phyloP scores from a whole-genome alignment of 768 basidiomycete species.

The Rubroboletus satanas region DNA sequence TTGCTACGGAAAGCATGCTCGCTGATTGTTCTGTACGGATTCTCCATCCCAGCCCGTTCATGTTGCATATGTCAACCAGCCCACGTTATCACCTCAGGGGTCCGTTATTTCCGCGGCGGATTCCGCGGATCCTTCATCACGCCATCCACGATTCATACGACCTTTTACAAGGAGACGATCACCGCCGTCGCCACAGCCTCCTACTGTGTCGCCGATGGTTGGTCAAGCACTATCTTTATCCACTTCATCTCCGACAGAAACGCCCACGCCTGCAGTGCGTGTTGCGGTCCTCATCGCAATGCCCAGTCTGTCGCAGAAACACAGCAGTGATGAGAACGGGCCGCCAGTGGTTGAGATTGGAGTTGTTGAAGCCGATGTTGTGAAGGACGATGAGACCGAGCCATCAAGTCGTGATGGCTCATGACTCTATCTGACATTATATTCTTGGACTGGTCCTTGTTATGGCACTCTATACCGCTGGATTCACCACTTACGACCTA shows the following conservation, averaged over 20 bases:
- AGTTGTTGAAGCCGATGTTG: conserved; percentile 17
- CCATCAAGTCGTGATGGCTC: conserved; percentile 1
- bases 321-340: conserved; percentile 17
- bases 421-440: conserved; percentile 4
- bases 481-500: background rate
- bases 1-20: background rate
- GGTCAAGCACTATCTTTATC: background rate
- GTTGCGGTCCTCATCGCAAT: conserved; percentile 45
- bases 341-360: conserved; percentile 36
- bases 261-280: conserved; percentile 26
- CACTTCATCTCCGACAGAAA: conserved; percentile 8
- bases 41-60: conserved; percentile 21
- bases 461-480: background rate
- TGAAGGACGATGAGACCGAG: conserved; percentile 4
- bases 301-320: conserved; percentile 26
- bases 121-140: conserved; percentile 3
- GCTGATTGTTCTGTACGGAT: background rate
- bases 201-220: conserved; percentile 1
- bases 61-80: conserved; percentile 16
- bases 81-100: conserved; percentile 7
- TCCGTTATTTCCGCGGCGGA: background rate
- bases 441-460: background rate
- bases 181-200: conserved; percentile 13
- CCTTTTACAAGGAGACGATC: conserved; percentile 16
- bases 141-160: conserved; percentile 12